Conservation (phyloP, 768 basidiomycete species). For the Auriscalpium vulgare region DNA sequence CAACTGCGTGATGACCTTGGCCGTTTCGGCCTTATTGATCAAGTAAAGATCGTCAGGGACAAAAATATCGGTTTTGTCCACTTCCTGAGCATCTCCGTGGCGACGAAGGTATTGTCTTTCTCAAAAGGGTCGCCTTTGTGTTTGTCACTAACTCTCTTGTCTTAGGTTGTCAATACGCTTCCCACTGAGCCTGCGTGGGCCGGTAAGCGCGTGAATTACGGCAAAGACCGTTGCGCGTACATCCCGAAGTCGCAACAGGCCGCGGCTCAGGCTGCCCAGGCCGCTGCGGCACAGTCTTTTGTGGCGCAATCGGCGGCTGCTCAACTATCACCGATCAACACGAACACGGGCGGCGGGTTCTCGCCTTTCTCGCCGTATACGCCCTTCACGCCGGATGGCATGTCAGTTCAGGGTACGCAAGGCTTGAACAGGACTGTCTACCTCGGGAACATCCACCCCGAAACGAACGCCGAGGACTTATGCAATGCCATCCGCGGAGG, state of each 20-base stretch:
- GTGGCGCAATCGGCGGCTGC: slow-evolving; percentile 43
- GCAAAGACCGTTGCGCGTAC: slow-evolving; percentile 97
- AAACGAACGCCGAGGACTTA: slow-evolving; percentile 89
- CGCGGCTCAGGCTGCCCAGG: slow-evolving; percentile 79
- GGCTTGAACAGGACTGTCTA: slow-evolving; percentile 90
- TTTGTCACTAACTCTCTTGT: neutral
- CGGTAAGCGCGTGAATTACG: slow-evolving; percentile 95
- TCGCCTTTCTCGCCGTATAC: slow-evolving; percentile 44
- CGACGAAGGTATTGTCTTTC: slow-evolving; percentile 66
- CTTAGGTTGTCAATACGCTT: slow-evolving; percentile 85
- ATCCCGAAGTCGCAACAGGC: slow-evolving; percentile 94
- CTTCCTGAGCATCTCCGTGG: slow-evolving; percentile 90
- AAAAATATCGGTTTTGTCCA: slow-evolving; percentile 99
- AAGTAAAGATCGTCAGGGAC: slow-evolving; percentile 98
- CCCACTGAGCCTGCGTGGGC: slow-evolving; percentile 91
- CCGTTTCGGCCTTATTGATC: slow-evolving; percentile 93
- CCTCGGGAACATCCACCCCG: slow-evolving; percentile 93
- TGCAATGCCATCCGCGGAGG: slow-evolving; percentile 98
- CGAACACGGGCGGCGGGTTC: slow-evolving; percentile 20
- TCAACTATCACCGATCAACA: slow-evolving; percentile 24
- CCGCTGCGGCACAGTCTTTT: slow-evolving; percentile 74
- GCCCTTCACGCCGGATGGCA: slow-evolving; percentile 39
- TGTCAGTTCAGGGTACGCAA: slow-evolving; percentile 30
- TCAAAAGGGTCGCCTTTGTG: neutral
- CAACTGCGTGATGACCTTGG: slow-evolving; percentile 85